Percentiles rank a stretch among this genome's conserved stretches.
These are phyloP conservation scores for Cyphellophora europaea DNA, from an alignment of 2,329 filamentous ascomycete genomes.

Conservation along the genomic window DNA sequence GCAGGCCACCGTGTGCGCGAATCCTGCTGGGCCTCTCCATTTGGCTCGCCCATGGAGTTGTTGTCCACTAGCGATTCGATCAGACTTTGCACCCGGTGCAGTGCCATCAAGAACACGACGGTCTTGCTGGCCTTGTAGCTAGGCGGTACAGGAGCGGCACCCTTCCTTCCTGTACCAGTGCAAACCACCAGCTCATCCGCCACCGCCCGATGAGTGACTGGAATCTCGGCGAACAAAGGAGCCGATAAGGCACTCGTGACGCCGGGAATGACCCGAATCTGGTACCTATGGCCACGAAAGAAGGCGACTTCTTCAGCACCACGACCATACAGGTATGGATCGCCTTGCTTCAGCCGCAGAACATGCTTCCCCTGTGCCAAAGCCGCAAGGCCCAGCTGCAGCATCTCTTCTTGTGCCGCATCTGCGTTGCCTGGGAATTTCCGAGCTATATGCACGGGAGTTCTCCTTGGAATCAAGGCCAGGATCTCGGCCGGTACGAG, in stretches of 20 bases:
- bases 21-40: conserved; percentile 17
- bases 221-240: conserved; percentile 79
- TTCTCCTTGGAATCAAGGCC: conserved; percentile 81
- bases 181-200: conserved; percentile 93
- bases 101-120: conserved; percentile 87
- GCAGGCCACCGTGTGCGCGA: conserved; percentile 51
- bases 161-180: conserved; percentile 89
- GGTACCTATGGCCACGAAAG: conserved; percentile 64
- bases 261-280: conserved; percentile 69
- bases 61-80: conserved; percentile 46
- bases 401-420: conserved; percentile 79
- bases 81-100: conserved; percentile 72
- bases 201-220: conserved; percentile 78
- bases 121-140: conserved; percentile 68
- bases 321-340: conserved; percentile 91
- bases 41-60: conserved; percentile 13
- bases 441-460: conserved; percentile 80
- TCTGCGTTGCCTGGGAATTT: conserved; percentile 98
- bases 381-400: conserved; percentile 65
- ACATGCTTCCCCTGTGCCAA: conserved; percentile 65
- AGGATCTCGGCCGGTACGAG: conserved; percentile 67
- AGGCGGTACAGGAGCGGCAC: conserved; percentile 70
- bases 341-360: conserved; percentile 86
- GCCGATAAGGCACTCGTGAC: conserved; percentile 83
- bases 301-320: conserved; percentile 87